phyloP scores from a whole-genome alignment of 495 filamentous ascomycete genomes.

The Hyaloscypha hepaticicola region DNA sequence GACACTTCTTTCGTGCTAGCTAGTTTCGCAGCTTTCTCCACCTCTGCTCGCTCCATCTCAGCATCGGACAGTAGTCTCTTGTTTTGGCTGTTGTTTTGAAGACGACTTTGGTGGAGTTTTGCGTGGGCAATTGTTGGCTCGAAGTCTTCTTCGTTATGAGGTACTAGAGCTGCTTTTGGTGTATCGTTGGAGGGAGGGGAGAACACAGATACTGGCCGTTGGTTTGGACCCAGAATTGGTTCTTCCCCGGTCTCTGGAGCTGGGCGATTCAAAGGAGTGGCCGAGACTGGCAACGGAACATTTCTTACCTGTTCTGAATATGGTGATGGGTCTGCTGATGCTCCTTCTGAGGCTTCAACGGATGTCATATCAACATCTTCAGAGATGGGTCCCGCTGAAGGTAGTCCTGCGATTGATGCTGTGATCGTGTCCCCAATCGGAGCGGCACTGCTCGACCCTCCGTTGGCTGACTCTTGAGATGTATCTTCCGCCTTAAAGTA shows the following conservation, averaged over 20 bases:
- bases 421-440: constrained; percentile 10
- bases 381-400: neutral
- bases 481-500: constrained; percentile 30
- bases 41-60: constrained; percentile 59
- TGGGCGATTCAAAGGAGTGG: constrained; percentile 2
- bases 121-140: constrained; percentile 83
- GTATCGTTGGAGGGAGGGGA: constrained; percentile 67
- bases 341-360: neutral
- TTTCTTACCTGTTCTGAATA: neutral
- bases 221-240: constrained; percentile 31
- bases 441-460: neutral
- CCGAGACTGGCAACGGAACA: neutral
- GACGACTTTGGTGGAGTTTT: constrained; percentile 72
- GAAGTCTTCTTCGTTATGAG: constrained; percentile 72
- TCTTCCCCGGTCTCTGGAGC: constrained; percentile 12
- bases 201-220: constrained; percentile 68
- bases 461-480: neutral
- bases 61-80: constrained; percentile 67
- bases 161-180: constrained; percentile 67
- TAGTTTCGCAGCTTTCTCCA: constrained; percentile 57
- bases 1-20: constrained; percentile 65
- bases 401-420: constrained; percentile 15
- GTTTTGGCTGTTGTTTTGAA: constrained; percentile 62
- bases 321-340: constrained; percentile 1
- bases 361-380: constrained; percentile 12